Base-by-base conservation (phyloP, 164 flowering plant species). In the Magnolia changhungtana region DNA sequence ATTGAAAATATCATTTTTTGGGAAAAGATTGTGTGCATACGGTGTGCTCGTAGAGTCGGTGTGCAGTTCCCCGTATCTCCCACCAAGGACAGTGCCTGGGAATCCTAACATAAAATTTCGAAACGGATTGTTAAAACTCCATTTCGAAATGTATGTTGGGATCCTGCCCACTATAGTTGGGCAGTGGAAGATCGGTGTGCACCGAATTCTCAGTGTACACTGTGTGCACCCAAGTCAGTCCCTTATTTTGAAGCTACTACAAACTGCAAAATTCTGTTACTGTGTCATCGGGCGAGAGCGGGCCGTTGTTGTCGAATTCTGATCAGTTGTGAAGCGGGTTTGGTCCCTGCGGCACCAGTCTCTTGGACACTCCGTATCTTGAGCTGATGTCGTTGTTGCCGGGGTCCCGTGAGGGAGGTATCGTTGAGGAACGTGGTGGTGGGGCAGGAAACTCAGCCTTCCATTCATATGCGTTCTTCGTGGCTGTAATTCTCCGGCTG, bases 251-350 rank as follows among this genome's bases (percentile, higher is more conserved):
- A 55, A 11, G 2, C 45, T 70, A 67, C 65, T 45, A 51, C 55
- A 74, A 20, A 63, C 79, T 76, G 71, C 81, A 79, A 84, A 78
- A 71, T 9, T 20, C 51, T 14, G 23, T 6, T 3, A 23, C n/a
- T 50, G 45, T 63, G 21, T 21, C 8, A 14, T 18, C 52, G 31
- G 59, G 52, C 29, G 52, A 72, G 24, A 72, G 27, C 21, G 21
- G 24, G 24, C 45, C 18, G 59, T 63, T 50, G 16, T 24, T 23
- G 19, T 9, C 19, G 20, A 75, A 63, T 31, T 63, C 80, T 29
- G 50, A 78, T 85, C 80, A 85, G 65, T 89, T 87, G 72, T 89
- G 91, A 45, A 83, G 83, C 7, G 85, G 85, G 78, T 83, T 83
- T 1, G 85, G 85, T 64, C 85, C 85, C 29, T 59, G 72, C 4